Conservation (phyloP, 345 rosid genomes). For the Eutrema japonicum region DNA sequence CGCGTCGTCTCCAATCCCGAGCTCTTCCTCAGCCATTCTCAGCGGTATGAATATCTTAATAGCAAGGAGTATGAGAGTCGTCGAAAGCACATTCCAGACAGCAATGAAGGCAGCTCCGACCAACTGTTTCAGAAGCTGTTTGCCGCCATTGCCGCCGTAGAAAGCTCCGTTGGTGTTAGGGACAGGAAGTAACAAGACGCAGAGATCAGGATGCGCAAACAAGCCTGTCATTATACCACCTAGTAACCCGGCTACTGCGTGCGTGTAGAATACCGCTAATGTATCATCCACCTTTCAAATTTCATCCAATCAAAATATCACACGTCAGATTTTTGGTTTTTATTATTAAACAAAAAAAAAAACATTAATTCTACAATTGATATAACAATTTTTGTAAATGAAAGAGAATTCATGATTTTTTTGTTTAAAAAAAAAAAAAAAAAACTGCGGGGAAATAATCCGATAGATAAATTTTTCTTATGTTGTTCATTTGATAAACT, state of each 20-base stretch:
- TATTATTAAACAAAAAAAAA: neutral
- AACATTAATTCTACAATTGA: neutral
- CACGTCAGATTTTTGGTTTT: neutral
- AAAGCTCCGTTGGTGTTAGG: slow-evolving; percentile 68
- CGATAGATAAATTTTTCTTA: too few species aligned
- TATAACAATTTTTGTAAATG: neutral
- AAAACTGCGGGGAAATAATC: too few species aligned
- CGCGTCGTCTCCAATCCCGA: slow-evolving; percentile 85
- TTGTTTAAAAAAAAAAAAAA: too few species aligned
- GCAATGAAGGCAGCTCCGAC: slow-evolving; percentile 70
- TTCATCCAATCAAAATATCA: neutral
- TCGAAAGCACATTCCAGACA: slow-evolving; percentile 68
- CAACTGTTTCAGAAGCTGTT: slow-evolving; percentile 72
- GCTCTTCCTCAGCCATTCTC: slow-evolving; percentile 83
- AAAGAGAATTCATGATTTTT: too few species aligned
- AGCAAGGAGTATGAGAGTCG: slow-evolving; percentile 61
- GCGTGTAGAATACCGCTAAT: slow-evolving; percentile 90
- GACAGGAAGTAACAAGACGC: slow-evolving; percentile 49
- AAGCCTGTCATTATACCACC: slow-evolving; percentile 87
- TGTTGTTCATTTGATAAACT: too few species aligned
- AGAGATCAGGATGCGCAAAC: slow-evolving; percentile 74
- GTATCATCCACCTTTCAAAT: slow-evolving; percentile 73
- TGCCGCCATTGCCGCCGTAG: slow-evolving; percentile 73
- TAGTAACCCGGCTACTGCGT: slow-evolving; percentile 85
- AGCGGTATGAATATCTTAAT: slow-evolving; percentile 71